phyloP scores from a whole-genome alignment of 495 filamentous ascomycete genomes.

The Aspergillus indologenus region DNA sequence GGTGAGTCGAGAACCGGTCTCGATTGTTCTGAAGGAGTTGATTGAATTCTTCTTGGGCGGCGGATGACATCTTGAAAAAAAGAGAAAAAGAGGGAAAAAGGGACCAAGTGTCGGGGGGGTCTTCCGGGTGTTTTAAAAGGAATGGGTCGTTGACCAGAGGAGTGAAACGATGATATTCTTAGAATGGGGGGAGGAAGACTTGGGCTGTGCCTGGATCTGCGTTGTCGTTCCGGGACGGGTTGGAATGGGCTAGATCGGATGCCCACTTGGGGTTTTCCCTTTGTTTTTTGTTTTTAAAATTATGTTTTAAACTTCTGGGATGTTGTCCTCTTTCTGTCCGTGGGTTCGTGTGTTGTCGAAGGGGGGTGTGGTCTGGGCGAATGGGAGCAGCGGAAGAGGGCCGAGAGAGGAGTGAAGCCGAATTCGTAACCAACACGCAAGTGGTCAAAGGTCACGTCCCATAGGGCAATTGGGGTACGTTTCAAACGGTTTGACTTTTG shows the following conservation, averaged over 20 bases:
- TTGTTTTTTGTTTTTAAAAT: slow-evolving; percentile 9
- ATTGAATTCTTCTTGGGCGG: slow-evolving; percentile 80
- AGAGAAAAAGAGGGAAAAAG: not conserved
- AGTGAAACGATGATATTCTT: not conserved
- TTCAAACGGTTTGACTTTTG: not conserved
- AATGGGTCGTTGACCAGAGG: not conserved
- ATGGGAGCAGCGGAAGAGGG: slow-evolving; percentile 8
- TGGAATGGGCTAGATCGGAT: slow-evolving; percentile 1
- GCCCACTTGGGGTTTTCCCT: slow-evolving; percentile 7
- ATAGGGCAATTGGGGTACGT: slow-evolving; percentile 1
- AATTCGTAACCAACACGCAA: slow-evolving; percentile 9
- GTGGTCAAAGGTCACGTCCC: not conserved
- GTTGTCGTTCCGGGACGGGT: not conserved
- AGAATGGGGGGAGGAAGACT: not conserved
- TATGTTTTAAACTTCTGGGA: too few species aligned
- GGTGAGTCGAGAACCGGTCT: slow-evolving; percentile 47
- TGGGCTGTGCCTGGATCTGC: slow-evolving; percentile 13
- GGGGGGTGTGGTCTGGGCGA: not conserved
- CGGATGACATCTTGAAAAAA: slow-evolving; percentile 57
- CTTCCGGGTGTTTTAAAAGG: slow-evolving; percentile 17
- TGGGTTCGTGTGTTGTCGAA: slow-evolving; percentile 1
- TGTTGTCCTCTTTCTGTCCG: too few species aligned
- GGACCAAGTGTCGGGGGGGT: slow-evolving; percentile 8
- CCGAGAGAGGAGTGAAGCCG: not conserved
- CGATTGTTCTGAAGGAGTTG: slow-evolving; percentile 60